phyloP scores from a whole-genome alignment of 2,329 filamentous ascomycete genomes.

The Aspergillus latus region DNA sequence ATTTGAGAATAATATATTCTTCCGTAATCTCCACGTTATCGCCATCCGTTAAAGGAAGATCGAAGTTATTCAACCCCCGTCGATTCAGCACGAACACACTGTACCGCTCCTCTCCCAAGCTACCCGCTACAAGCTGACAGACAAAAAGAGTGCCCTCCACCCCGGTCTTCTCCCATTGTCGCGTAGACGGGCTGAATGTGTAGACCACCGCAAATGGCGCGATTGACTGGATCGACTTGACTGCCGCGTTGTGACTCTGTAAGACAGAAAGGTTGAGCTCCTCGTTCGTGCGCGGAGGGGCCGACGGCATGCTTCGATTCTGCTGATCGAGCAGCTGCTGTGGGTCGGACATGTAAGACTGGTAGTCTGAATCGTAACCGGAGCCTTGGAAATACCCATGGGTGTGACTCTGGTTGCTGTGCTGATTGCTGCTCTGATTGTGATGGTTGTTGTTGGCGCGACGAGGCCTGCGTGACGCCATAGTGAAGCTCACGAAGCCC shows the following conservation, averaged over 20 bases:
- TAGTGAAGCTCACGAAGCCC: slow-evolving; percentile 15
- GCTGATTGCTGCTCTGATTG: slow-evolving; percentile 16
- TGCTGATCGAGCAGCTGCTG: slow-evolving; percentile 24
- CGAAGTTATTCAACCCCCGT: slow-evolving; percentile 68
- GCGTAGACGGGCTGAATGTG: slow-evolving; percentile 64
- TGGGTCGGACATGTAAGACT: slow-evolving; percentile 47
- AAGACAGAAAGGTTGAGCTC: slow-evolving; percentile 87
- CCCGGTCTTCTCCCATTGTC: slow-evolving; percentile 79
- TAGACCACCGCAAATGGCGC: slow-evolving; percentile 87
- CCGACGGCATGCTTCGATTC: slow-evolving; percentile 41
- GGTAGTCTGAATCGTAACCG: slow-evolving; percentile 68
- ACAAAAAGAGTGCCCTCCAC: slow-evolving; percentile 89
- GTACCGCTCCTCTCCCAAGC: slow-evolving; percentile 50
- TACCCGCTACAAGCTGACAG: slow-evolving; percentile 59
- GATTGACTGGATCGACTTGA: slow-evolving; percentile 72
- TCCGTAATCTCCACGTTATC: slow-evolving; percentile 65
- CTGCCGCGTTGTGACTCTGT: slow-evolving; percentile 73
- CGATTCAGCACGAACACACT: slow-evolving; percentile 71
- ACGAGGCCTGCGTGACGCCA: slow-evolving; percentile 36
- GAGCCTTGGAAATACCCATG: slow-evolving; percentile 30
- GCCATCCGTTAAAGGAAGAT: slow-evolving; percentile 59
- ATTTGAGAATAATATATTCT: slow-evolving; percentile 61
- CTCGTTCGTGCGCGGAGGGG: slow-evolving; percentile 66
- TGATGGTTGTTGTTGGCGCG: slow-evolving; percentile 31
- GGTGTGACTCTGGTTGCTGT: slow-evolving; percentile 20